Evolutionary conservation across 306 rosid species (phyloP).

Genomic region (Alnus glutinosa): DNA sequence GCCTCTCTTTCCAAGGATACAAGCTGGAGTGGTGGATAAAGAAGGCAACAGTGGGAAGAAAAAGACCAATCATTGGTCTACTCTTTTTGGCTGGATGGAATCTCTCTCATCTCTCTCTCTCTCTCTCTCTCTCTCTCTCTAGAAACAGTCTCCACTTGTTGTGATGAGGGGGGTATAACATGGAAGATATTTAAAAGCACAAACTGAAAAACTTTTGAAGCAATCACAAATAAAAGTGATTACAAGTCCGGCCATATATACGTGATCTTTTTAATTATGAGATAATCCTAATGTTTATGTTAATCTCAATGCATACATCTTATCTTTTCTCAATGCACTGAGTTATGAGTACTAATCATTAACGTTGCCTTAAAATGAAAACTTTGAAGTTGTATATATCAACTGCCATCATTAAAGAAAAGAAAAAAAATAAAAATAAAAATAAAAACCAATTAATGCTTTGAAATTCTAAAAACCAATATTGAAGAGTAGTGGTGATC

Average conservation of each 20-base stretch:
- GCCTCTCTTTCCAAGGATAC: constrained; percentile 32
- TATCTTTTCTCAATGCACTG: too few species aligned
- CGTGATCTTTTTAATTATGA: constrained; percentile 13
- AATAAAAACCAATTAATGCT: too few species aligned
- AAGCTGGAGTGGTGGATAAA: constrained; percentile 63
- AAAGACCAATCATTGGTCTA: constrained; percentile 55
- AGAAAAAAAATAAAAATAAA: too few species aligned
- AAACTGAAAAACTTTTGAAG: constrained; percentile 25
- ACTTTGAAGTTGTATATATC: too few species aligned
- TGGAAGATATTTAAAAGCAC: background rate
- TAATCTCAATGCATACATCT: too few species aligned
- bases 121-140: constrained; percentile 6
- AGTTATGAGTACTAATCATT: too few species aligned
- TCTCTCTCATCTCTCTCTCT: constrained; percentile 28
- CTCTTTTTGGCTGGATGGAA: constrained; percentile 61
- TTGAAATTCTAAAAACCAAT: too few species aligned
- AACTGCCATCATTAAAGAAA: too few species aligned
- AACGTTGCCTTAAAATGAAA: too few species aligned
- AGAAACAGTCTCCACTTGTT: background rate
- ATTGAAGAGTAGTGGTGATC: too few species aligned
- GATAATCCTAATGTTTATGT: background rate
- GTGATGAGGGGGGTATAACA: constrained; percentile 16
- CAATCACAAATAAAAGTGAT: background rate
- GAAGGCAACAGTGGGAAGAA: constrained; percentile 52
- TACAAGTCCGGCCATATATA: constrained; percentile 5